Evolutionary conservation across 108 stramenopile species (phyloP).

Genomic region (Bacterosira constricta): DNA sequence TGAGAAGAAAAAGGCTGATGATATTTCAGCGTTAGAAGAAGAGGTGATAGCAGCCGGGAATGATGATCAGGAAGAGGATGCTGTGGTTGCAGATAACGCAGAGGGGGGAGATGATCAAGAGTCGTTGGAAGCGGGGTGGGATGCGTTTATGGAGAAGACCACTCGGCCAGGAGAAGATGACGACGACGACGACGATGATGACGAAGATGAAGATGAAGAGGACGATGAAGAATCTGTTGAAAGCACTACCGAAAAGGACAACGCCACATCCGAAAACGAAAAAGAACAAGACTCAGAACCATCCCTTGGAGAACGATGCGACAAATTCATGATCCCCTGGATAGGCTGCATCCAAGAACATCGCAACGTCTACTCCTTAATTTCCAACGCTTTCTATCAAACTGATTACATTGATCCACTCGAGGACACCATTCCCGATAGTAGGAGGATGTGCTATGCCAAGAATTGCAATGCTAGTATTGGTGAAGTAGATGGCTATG

Average conservation of each 20-base stretch:
- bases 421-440: conserved; percentile 37
- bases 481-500: conserved; percentile 19
- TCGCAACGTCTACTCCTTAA: conserved; percentile 70
- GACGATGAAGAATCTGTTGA: conserved; percentile 41
- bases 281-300: conserved; percentile 19
- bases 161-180: conserved; percentile 47
- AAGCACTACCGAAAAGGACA: neutral
- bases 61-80: neutral
- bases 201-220: conserved; percentile 36
- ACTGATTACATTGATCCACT: conserved; percentile 56
- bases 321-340: conserved; percentile 79
- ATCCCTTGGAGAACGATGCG: conserved; percentile 55
- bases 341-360: conserved; percentile 65
- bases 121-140: conserved; percentile 39
- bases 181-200: conserved; percentile 25
- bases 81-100: neutral
- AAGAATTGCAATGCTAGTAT: neutral
- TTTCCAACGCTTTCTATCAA: conserved; percentile 62
- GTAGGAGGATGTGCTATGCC: conserved; percentile 1
- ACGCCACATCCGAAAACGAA: neutral
- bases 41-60: neutral
- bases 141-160: conserved; percentile 55
- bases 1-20: neutral
- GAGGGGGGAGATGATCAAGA: neutral
- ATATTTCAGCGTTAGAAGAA: neutral